phyloP scores from a whole-genome alignment of 192 early-diverging fungal species.

The Cetraspora pellucida region DNA sequence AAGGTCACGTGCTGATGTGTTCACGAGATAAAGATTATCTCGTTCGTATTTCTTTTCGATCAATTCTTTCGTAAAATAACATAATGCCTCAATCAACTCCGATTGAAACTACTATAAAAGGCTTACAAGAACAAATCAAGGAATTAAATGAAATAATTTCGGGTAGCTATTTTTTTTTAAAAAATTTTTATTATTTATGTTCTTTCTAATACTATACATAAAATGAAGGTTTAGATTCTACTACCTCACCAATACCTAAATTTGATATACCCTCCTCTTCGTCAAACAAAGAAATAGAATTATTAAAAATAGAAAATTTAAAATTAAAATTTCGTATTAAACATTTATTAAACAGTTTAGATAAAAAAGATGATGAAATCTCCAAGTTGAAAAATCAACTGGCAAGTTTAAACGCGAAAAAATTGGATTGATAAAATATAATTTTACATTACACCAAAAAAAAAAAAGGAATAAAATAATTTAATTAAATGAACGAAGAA shows the following conservation, averaged over 20 bases:
- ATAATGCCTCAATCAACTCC: neutral
- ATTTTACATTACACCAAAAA: neutral
- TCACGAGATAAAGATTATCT: too few relatives aligned
- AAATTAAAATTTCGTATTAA: slow-evolving; percentile 7
- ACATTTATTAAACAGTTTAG: neutral
- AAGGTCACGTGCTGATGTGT: too few relatives aligned
- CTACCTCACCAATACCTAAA: neutral
- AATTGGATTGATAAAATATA: neutral
- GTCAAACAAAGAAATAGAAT: neutral
- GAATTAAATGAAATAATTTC: slow-evolving; percentile 23
- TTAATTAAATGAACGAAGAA: too few relatives aligned
- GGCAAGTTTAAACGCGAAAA: neutral
- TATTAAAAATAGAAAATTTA: neutral
- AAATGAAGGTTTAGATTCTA: neutral
- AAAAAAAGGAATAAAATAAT: neutral
- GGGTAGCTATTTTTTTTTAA: neutral
- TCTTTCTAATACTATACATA: neutral
- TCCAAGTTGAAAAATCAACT: neutral
- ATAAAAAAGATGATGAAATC: slow-evolving; percentile 19
- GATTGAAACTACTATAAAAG: neutral
- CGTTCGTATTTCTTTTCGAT: too few relatives aligned
- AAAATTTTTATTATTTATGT: neutral
- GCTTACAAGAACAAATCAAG: neutral
- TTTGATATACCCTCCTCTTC: neutral
- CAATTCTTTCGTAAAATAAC: too few relatives aligned